Base-by-base conservation (phyloP, 2,329 filamentous ascomycete genomes). In the Xylaria arbuscula region DNA sequence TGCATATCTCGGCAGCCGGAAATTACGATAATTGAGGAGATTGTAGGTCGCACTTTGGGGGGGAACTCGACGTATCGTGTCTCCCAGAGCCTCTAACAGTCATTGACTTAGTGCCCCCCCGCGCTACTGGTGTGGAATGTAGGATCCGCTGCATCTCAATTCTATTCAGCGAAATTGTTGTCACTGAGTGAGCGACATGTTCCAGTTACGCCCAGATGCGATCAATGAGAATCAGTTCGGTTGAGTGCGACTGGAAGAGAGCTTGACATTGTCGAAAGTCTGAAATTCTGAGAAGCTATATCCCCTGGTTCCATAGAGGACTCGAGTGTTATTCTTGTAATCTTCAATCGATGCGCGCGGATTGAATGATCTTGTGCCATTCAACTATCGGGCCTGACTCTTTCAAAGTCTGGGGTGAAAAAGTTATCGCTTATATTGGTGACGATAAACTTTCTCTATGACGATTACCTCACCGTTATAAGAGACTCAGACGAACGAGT, bases 261-360 rank as follows among this genome's bases (percentile, higher is more conserved):
- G 0, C 62, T 56, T 13, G 59, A 68, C 2, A 47, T 62, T 2
- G 67, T 68, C 2, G 79, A 83, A 24, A 77, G 83, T 0, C 59
- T 91, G 6, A 5, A 85, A 87, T 51, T 80, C 92, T 56, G 85
- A 84, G 62, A 81, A 92, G 24, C 24, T 17, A 3, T 3, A 4
- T 77, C 91, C 90, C 91, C 0, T 82, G 81, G 0, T 93, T 93
- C 75, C 93, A 93, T 80, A 84, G 86, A 13, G 85, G 89, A 34
- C 89, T 92, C 56, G 83, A 89, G 0, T 84, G 87, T 70, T 92
- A 92, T 74, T 82, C 86, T 0, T 84, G 90, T 73, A 86, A 88
- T 24, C 83, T 87, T 19, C 87, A 90, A 72, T 89, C 88, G 0
- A 80, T 92, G 36, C 87, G 89, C 64, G 84, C 67, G 89, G 92